Conservation (phyloP, 768 basidiomycete species). For the Trametes cingulata region DNA sequence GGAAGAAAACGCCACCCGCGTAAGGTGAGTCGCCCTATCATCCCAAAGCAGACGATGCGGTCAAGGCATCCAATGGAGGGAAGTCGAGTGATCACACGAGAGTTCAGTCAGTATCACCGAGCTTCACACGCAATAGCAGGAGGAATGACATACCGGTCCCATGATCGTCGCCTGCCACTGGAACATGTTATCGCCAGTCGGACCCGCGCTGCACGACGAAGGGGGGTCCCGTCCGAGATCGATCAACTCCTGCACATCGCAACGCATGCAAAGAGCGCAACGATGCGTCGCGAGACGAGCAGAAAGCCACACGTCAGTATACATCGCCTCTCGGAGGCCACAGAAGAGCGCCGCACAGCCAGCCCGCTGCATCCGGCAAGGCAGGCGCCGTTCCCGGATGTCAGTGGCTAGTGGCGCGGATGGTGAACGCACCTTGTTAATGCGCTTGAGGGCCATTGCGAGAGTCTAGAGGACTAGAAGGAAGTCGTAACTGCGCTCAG, state of each 20-base stretch:
- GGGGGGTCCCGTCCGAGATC: constrained; percentile 99
- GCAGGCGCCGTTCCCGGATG: constrained; percentile 7
- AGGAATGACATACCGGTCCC: constrained; percentile 78
- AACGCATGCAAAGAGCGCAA: not conserved
- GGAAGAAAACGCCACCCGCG: constrained; percentile 98
- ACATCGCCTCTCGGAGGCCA: not conserved
- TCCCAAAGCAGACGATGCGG: constrained; percentile 20
- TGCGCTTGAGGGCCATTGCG: constrained; percentile 95
- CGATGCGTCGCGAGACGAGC: not conserved
- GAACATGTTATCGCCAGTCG: constrained; percentile 98
- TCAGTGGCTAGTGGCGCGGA: constrained; percentile 1
- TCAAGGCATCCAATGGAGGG: constrained; percentile 20
- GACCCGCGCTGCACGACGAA: constrained; percentile 98
- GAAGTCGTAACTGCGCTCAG: constrained; percentile 19
- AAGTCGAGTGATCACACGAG: constrained; percentile 16
- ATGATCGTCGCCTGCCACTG: constrained; percentile 99
- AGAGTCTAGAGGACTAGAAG: constrained; percentile 18
- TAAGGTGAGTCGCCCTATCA: constrained; percentile 93
- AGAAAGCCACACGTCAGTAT: constrained; percentile 1
- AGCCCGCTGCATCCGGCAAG: constrained; percentile 3
- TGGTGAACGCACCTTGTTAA: constrained; percentile 81
- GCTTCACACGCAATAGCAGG: constrained; percentile 7
- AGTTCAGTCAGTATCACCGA: constrained; percentile 10
- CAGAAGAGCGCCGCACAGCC: constrained; percentile 9
- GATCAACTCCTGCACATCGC: constrained; percentile 79